Evolutionary conservation across 257 asterid genomes (phyloP).

Genomic region (Solanum paucissectum): DNA sequence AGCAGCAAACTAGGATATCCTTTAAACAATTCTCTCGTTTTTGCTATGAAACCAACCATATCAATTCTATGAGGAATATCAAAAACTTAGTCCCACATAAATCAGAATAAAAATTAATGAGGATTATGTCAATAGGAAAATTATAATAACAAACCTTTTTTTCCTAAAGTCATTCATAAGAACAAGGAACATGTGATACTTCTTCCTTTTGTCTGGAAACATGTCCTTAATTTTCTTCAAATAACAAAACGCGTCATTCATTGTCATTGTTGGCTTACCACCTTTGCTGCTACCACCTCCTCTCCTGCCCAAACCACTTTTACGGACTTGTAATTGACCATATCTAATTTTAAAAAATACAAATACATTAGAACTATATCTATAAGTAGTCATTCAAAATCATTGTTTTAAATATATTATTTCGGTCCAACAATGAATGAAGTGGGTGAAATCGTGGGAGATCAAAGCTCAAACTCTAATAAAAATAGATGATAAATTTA

Average conservation of each 20-base stretch:
- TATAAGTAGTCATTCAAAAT: not conserved
- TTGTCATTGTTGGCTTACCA: conserved; percentile 56
- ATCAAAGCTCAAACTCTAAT: not conserved
- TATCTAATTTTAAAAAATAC: not conserved
- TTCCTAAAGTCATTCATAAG: conserved; percentile 85
- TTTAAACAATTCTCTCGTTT: not conserved
- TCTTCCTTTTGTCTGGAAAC: conserved; percentile 33
- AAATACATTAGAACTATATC: not conserved
- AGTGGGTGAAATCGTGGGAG: not conserved
- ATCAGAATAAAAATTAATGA: conserved; percentile 5
- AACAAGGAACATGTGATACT: conserved; percentile 77
- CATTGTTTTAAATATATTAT: not conserved
- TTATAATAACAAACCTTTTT: conserved; percentile 51
- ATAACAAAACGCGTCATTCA: conserved; percentile 77
- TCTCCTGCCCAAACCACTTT: not conserved
- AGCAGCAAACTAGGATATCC: not conserved
- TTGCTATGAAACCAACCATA: not conserved
- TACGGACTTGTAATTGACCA: not conserved
- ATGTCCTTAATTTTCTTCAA: conserved; percentile 75
- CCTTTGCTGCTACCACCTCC: not conserved
- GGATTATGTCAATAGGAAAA: conserved; percentile 6
- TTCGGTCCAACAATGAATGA: not conserved
- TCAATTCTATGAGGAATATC: not conserved
- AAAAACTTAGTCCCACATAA: not conserved
- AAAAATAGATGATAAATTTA: not conserved